A percentile compares a stretch with the other conserved stretches of the same genome.
Evolutionary conservation across 2,329 filamentous ascomycete genomes (phyloP).

Genomic region (Zymoseptoria pseudotritici): DNA sequence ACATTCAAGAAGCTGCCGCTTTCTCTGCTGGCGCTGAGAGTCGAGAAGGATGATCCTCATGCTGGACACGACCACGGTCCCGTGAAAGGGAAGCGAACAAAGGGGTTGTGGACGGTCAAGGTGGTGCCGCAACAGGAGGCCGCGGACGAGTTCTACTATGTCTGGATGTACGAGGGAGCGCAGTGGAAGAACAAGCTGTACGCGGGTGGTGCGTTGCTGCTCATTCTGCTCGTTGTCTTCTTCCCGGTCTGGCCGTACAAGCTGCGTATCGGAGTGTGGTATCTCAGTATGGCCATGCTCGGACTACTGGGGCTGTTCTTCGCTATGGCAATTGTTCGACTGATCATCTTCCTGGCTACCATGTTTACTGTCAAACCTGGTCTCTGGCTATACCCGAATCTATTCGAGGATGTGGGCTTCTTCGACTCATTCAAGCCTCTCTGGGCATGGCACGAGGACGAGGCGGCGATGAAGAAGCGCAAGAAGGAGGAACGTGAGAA

Average conservation of each 20-base stretch:
- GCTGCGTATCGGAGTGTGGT: slow-evolving; percentile 90
- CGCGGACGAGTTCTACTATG: slow-evolving; percentile 81
- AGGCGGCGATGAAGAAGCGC: slow-evolving; percentile 30
- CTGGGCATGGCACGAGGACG: slow-evolving; percentile 83
- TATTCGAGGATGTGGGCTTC: slow-evolving; percentile 98
- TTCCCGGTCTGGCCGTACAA: slow-evolving; percentile 95
- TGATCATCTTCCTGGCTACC: slow-evolving; percentile 89
- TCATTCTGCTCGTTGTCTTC: slow-evolving; percentile 82
- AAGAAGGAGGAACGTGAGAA: slow-evolving; percentile 30
- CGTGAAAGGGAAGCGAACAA: slow-evolving; percentile 76
- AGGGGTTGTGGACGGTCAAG: slow-evolving; percentile 91
- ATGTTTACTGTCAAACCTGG: slow-evolving; percentile 79
- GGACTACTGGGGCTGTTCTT: slow-evolving; percentile 90
- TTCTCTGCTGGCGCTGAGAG: slow-evolving; percentile 85
- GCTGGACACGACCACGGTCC: slow-evolving; percentile 67
- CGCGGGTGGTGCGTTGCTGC: slow-evolving; percentile 69
- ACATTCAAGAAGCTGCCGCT: slow-evolving; percentile 90
- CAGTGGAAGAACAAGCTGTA: slow-evolving; percentile 93
- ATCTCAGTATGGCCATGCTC: slow-evolving; percentile 88
- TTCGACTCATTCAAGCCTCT: slow-evolving; percentile 93
- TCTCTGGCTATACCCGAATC: slow-evolving; percentile 95
- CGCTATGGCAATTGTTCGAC: slow-evolving; percentile 90
- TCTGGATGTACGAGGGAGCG: slow-evolving; percentile 91
- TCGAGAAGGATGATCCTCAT: slow-evolving; percentile 72
- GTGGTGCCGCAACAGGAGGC: slow-evolving; percentile 95